Evolutionary conservation across 768 basidiomycete species (phyloP), one percentile per base, ranked within the genome.

Genomic region (Russula sp.): DNA sequence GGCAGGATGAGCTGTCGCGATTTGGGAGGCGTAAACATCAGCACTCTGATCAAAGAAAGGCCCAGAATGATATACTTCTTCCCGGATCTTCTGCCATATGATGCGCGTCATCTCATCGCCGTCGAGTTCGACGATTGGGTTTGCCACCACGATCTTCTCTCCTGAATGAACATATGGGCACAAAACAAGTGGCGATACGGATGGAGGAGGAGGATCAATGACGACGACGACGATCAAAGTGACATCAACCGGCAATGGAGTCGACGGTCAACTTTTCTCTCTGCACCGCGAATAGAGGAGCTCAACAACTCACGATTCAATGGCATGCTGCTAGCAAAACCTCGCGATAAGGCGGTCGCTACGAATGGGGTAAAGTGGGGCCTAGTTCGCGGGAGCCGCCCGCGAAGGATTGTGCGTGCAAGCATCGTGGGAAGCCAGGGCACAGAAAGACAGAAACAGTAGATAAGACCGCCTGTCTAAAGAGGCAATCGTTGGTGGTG

Each of bases 71-170:
- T 83, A 64, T 61, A 93, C 94, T 84, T 97, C 93, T 71, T 97
- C 90, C 62, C 91, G 81, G 71, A 95, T 94, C 81, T 94, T 94
- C 84, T 94, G 94, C 94, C 92, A 98, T 74, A 98, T 99, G 71
- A 99, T 97, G 68, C 96, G 82, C 39, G 96, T 99, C 96, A 98
- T 98, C 78, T 99, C 96, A 76, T 97, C 95, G 52, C 94, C 94
- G 74, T 98, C 94, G 57, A 98, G 84, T 77, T 97, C 94, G 53
- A 97, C 94, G 51, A 97, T 84, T 6, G 94, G 94, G 71, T 94
- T 94, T 71, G 82, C 78, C 55, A 94, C 94, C 34, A 80, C 81
- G 70, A 97, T 95, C 73, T 88, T 90, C 47, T 66, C 60, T 48
- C 59, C 67, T 68, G 55, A n/a, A 45, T 16, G 55, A n/a, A 45